These are phyloP conservation scores for Gossypium davidsonii DNA, from an alignment of 441 rosid species.

Conservation along the genomic window DNA sequence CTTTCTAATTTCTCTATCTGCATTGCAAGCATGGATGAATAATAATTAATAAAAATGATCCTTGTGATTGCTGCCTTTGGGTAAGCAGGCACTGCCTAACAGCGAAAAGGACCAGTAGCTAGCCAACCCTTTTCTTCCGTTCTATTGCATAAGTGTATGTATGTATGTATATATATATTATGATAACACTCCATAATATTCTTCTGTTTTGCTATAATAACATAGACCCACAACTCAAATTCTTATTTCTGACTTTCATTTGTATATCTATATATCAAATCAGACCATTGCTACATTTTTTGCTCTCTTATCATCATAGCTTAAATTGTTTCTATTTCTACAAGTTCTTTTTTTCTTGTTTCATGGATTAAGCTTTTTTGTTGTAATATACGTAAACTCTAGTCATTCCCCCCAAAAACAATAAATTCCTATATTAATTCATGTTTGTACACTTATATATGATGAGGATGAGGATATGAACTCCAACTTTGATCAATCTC, in stretches of 20 bases:
- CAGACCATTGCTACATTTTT: not conserved
- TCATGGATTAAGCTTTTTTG: not conserved
- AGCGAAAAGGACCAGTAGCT: conserved; percentile 31
- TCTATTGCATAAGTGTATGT: conserved; percentile 20
- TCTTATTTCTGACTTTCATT: not conserved
- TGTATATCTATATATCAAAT: not conserved
- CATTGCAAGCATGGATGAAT: conserved; percentile 15
- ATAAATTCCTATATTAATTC: not conserved
- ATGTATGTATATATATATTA: not conserved
- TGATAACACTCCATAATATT: not conserved
- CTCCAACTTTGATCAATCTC: not conserved
- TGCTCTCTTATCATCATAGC: not conserved
- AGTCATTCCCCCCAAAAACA: not conserved
- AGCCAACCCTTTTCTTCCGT: conserved; percentile 28
- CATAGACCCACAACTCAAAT: conserved; percentile 20
- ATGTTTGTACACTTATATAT: not conserved
- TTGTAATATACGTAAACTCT: too few species aligned
- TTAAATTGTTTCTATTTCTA: not conserved
- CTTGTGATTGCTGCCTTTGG: conserved; percentile 24
- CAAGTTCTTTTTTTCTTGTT: not conserved
- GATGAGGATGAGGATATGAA: too few species aligned
- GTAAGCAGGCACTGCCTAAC: conserved; percentile 27
- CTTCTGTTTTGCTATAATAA: conserved; percentile 11
- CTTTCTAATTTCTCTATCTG: not conserved
- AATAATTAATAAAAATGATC: conserved; percentile 1